phyloP scores from a whole-genome alignment of 208 protist species.

The Acanthamoeba lenticulata region DNA sequence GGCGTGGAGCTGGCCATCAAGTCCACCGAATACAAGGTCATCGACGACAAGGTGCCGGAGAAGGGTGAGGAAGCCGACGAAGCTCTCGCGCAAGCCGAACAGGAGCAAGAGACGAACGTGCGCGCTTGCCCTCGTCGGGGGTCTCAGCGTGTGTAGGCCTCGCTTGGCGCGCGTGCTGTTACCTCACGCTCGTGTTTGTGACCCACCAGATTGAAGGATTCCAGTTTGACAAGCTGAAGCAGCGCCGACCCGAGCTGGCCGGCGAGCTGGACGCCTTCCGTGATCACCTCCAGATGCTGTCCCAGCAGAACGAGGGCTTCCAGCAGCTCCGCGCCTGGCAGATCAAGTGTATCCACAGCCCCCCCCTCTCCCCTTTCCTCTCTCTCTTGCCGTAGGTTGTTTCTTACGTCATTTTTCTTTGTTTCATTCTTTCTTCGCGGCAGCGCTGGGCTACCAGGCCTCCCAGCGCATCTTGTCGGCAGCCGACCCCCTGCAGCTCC shows the following conservation, averaged over 20 bases:
- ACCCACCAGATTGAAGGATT: no score
- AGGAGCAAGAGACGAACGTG: neutral
- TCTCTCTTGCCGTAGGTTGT: no score
- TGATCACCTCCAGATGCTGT: constrained; percentile 65
- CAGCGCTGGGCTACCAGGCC: constrained; percentile 80
- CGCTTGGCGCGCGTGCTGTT: no score
- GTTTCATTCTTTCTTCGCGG: neutral
- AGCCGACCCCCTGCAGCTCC: constrained; percentile 83
- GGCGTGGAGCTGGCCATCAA: constrained; percentile 96
- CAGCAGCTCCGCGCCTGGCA: constrained; percentile 83
- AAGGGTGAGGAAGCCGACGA: constrained; percentile 46
- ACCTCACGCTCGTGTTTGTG: no score
- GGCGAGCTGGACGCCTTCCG: constrained; percentile 72
- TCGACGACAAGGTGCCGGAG: constrained; percentile 88
- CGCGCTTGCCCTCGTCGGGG: no score
- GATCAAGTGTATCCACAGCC: constrained; percentile 66
- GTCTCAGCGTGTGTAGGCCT: no score
- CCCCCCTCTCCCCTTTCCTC: neutral
- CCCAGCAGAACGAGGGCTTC: constrained; percentile 50
- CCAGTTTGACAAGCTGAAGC: constrained; percentile 67
- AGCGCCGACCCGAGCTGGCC: constrained; percentile 76
- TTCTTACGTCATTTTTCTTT: neutral
- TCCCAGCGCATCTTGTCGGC: constrained; percentile 76
- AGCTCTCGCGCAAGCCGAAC: no score
- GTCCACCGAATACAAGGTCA: constrained; percentile 96